Base-by-base conservation (phyloP, 2,329 filamentous ascomycete genomes). In the Cladosporium oxysporum region DNA sequence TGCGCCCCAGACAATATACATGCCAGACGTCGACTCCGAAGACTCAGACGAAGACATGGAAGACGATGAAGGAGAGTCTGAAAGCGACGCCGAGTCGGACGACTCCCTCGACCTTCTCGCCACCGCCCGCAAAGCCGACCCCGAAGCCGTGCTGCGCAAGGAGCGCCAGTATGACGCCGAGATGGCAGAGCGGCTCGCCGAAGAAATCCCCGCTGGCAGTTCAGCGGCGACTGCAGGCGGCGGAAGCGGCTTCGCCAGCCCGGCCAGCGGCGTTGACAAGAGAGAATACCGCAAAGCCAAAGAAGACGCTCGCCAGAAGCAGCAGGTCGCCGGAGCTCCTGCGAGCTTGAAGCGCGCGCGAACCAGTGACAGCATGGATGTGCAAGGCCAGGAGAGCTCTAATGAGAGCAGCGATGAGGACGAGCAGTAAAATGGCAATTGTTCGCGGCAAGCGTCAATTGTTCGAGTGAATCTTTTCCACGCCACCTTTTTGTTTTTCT, bases 121-220 rank as follows among this genome's bases (percentile, higher is more conserved):
- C 5, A 77, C 78, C 5, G 81, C 81, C 2, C 77, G 81, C 28
- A 68, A 78, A 66, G 69, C 79, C 6, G 80, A 82, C 50, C 82
- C 81, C 0, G 77, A 75, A 3, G 74, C 75, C 5, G 75, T 83
- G 2, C 74, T 75, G 18, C 73, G 71, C 4, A 76, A 75, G 23
- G 82, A 83, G 69, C 76, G 81, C 47, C 81, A 83, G 62, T 83
- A 83, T 64, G 81, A 83, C 53, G 77, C 79, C 5, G 75, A 79
- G 12, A 73, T 83, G 53, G 81, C 82, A 1, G 82, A 83, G 26
- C 78, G 81, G 1, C 72, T 84, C 0, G 80, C 80, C 0, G 80
- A 83, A 37, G 80, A 82, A 18, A 83, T 84, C 41, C 80, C 80
- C 0, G 79, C 81, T 1, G 82, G 82, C 14, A 82, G 80, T 60